Evolutionary conservation across 768 basidiomycete genomes (phyloP), one percentile per base, ranked within the genome.

Genomic region (Ramaria sp.): DNA sequence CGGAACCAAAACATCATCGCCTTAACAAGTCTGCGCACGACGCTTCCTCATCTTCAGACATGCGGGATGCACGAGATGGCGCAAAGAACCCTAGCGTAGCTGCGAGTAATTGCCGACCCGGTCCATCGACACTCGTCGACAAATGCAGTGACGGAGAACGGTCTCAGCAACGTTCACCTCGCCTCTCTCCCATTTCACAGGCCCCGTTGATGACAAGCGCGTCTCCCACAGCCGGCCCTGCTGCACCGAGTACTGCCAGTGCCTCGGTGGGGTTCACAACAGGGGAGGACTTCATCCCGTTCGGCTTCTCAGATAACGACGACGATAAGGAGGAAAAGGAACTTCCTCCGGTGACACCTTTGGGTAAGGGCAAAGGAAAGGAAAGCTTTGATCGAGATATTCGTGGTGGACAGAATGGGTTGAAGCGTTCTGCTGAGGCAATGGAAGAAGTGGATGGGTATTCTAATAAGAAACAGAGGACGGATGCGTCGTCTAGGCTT

Each of bases 401-500:
- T 15, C 60, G 62, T 12, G 63, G 64, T 36, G 52, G 56, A 24
- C 57, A 60, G n/a, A 57, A 59, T n/a, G 67, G 64, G 45, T 62
- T 65, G 53, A 83, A 78, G 62, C 70, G 82, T 30, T 76, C 73
- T 58, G 66, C 69, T 48, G 78, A 73, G 44, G 65, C 71, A 59
- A 55, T 59, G 12, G 64, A 72, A 50, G 66, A 67, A 37, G 67
- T 71, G 54, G 80, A 81, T 57, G 76, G 70, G 18, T 75, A 74
- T 58, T 70, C 69, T 60, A 78, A 69, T 68, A 76, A 77, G 65
- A 77, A 75, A 61, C 76, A 78, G 61, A 69, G 76, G 30, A 62
- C 71, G 48, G 70, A 78, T 45, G 76, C 76, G 8, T 69, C 77
- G 16, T 73, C 74, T 22, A 77, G 78, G 52, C 78, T 75, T 61